phyloP scores from a whole-genome alignment of 148 eudicot genomes.

The Silene uniflora region DNA sequence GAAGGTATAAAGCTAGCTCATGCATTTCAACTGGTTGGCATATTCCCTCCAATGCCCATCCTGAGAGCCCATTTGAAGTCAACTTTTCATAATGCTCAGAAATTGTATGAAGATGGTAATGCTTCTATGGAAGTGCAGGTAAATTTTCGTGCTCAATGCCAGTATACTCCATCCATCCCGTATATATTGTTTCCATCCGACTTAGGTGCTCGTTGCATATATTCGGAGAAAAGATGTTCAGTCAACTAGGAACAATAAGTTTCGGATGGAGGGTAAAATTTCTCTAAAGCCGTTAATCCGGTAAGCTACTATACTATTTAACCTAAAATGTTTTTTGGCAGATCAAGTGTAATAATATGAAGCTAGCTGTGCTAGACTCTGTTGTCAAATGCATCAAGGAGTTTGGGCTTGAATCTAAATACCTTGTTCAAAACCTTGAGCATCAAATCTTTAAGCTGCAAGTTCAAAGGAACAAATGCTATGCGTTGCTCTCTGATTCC shows the following conservation, averaged over 20 bases:
- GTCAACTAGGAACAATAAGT: too few relatives aligned
- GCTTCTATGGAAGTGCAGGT: conserved; percentile 18
- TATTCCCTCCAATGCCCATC: conserved; percentile 26
- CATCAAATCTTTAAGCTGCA: conserved; percentile 18
- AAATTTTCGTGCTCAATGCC: background rate
- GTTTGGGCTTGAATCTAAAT: conserved; percentile 27
- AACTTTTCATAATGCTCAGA: conserved; percentile 14
- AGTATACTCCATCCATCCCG: background rate
- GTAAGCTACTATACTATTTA: too few relatives aligned
- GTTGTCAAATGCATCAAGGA: conserved; percentile 32
- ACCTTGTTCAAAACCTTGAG: conserved; percentile 23
- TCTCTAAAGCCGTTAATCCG: too few relatives aligned
- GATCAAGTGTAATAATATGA: conserved; percentile 25
- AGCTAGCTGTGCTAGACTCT: conserved; percentile 20
- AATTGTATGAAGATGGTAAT: conserved; percentile 13
- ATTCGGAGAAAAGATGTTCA: too few relatives aligned
- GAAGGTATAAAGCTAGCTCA: conserved; percentile 27
- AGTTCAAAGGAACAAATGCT: conserved; percentile 11
- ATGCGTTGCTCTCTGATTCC: background rate
- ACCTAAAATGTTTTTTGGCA: background rate
- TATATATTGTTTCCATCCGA: too few relatives aligned
- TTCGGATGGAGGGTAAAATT: too few relatives aligned
- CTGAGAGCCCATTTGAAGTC: conserved; percentile 18
- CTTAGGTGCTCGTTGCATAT: too few relatives aligned
- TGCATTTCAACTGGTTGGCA: conserved; percentile 28